Percentiles rank a stretch among this genome's conserved stretches.
These are phyloP conservation scores for Phytophthora cactorum DNA, from an alignment of 352 stramenopile genomes.

Conservation along the genomic window DNA sequence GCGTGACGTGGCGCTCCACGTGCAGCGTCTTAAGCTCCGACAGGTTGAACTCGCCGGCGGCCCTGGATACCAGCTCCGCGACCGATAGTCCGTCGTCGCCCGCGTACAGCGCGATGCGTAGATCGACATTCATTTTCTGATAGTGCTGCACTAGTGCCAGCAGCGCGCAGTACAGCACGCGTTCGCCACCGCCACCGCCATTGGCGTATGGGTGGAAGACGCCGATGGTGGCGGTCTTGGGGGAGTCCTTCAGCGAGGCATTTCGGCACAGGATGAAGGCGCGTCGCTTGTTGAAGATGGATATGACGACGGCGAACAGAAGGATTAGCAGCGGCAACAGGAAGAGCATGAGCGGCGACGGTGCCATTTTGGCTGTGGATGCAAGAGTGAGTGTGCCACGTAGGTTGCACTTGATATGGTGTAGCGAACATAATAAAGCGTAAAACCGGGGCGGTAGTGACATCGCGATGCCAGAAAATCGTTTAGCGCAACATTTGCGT, in stretches of 20 bases:
- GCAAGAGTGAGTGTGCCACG: neutral
- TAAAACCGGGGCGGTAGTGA: neutral
- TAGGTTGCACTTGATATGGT: neutral
- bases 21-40: conserved; percentile 65
- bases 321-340: conserved; percentile 35
- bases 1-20: conserved; percentile 60
- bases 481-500: neutral
- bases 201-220: conserved; percentile 97
- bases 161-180: conserved; percentile 98
- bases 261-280: conserved; percentile 46
- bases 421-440: neutral
- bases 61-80: conserved; percentile 74
- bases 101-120: conserved; percentile 71
- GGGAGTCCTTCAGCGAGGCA: conserved; percentile 2
- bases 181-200: conserved; percentile 96
- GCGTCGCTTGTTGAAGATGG: conserved; percentile 48
- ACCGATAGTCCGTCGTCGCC: conserved; percentile 77
- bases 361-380: neutral
- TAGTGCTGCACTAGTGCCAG: conserved; percentile 79
- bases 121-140: conserved; percentile 11
- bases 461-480: neutral
- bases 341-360: conserved; percentile 19
- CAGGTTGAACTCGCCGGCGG: conserved; percentile 87
- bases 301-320: conserved; percentile 26
- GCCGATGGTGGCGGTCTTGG: conserved; percentile 59